Evolutionary conservation across 805 yeast genomes (phyloP).

Genomic region (Priceomyces fermenticarens): DNA sequence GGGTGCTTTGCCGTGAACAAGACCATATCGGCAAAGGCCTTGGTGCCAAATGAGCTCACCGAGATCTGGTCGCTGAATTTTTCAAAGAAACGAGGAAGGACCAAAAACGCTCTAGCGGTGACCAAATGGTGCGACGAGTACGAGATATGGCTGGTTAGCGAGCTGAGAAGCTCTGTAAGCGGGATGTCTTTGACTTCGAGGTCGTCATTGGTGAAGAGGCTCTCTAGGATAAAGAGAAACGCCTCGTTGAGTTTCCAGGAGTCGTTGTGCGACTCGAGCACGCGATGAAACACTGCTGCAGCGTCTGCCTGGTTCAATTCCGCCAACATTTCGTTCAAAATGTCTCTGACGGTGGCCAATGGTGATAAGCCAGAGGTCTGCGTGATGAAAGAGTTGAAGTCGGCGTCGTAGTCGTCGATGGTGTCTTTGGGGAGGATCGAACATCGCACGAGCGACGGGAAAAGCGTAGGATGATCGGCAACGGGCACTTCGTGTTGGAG

Average conservation of each 20-base stretch:
- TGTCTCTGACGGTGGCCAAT: conserved; percentile 54
- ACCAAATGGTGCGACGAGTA: conserved; percentile 28
- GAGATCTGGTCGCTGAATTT: conserved; percentile 41
- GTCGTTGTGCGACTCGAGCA: neutral
- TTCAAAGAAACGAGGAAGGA: conserved; percentile 56
- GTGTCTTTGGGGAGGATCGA: conserved; percentile 42
- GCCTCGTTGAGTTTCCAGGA: conserved; percentile 40
- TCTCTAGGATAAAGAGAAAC: conserved; percentile 35
- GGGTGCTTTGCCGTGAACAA: conserved; percentile 18
- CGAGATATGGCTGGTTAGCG: conserved; percentile 10
- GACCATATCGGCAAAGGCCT: conserved; percentile 23
- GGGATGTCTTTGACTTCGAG: conserved; percentile 15
- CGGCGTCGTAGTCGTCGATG: conserved; percentile 50
- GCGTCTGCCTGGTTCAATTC: conserved; percentile 45
- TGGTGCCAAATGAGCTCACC: conserved; percentile 28
- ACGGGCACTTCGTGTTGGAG: conserved; percentile 23
- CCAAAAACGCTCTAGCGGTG: conserved; percentile 45
- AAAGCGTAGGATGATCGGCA: conserved; percentile 17
- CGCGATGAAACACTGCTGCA: conserved; percentile 11
- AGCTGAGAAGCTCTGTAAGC: conserved; percentile 17
- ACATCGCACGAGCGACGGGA: conserved; percentile 31
- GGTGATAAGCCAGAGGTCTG: conserved; percentile 69
- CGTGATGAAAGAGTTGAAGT: conserved; percentile 68
- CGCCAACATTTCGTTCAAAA: conserved; percentile 54
- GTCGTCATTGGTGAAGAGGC: conserved; percentile 43